Evolutionary conservation across 352 stramenopile genomes (phyloP).

Genomic region (Phytophthora fragariae): DNA sequence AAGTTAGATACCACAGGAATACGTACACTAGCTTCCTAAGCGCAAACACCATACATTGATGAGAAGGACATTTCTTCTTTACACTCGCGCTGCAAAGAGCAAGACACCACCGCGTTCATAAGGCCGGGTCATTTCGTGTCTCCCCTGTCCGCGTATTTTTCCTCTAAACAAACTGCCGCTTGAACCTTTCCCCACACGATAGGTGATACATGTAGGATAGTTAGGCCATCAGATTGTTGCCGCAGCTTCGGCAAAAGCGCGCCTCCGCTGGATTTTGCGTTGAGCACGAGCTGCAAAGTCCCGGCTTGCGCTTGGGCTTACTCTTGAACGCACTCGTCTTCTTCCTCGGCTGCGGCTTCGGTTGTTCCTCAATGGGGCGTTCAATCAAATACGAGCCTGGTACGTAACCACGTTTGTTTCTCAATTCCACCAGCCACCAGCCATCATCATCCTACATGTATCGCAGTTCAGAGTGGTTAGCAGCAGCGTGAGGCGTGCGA

Average conservation of each 20-base stretch:
- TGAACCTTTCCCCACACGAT: conserved; percentile 20
- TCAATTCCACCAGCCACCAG: conserved; percentile 84
- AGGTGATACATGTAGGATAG: not conserved
- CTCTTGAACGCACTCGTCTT: conserved; percentile 42
- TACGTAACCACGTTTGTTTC: conserved; percentile 78
- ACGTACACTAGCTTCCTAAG: conserved; percentile 27
- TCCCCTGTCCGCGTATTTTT: conserved; percentile 26
- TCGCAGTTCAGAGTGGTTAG: not conserved
- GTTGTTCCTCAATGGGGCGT: conserved; percentile 51
- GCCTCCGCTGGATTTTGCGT: conserved; percentile 81
- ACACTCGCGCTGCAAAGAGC: conserved; percentile 21
- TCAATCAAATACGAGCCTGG: conserved; percentile 87
- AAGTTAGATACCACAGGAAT: no score
- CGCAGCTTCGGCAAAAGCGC: conserved; percentile 83
- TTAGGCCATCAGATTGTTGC: conserved; percentile 76
- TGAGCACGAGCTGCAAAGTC: conserved; percentile 72
- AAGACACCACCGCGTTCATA: conserved; percentile 29
- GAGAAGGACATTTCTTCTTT: conserved; percentile 30
- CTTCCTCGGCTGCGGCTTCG: conserved; percentile 44
- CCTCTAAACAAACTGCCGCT: conserved; percentile 41
- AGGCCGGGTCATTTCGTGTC: conserved; percentile 23
- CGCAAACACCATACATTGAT: conserved; percentile 34
- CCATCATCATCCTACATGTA: conserved; percentile 71
- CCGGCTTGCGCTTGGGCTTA: conserved; percentile 47
- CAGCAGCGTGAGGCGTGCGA: not conserved